phyloP scores from a whole-genome alignment of 768 basidiomycete species.

The Boletus rubroflammeus region DNA sequence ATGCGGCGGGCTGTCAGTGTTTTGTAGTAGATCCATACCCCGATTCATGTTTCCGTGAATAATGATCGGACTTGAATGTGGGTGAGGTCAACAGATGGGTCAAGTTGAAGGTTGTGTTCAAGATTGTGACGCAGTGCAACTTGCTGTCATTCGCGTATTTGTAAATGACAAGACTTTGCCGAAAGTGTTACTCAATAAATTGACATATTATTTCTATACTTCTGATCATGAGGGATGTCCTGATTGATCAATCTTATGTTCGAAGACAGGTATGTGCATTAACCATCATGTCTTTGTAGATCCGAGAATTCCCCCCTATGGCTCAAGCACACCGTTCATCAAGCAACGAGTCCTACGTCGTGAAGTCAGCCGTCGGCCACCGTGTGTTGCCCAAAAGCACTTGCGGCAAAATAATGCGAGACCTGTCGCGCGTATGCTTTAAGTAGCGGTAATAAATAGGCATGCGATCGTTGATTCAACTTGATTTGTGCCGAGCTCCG shows the following conservation, averaged over 20 bases:
- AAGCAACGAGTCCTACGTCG: background rate
- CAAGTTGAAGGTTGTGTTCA: background rate
- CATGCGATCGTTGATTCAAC: background rate
- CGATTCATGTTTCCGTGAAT: constrained; percentile 7
- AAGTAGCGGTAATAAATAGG: background rate
- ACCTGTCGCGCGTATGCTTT: background rate
- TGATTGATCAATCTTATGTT: background rate
- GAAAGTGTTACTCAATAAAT: background rate
- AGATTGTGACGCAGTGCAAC: background rate
- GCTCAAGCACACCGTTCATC: no score
- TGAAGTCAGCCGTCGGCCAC: background rate
- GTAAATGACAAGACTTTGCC: background rate
- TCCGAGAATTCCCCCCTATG: background rate
- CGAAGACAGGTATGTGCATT: background rate
- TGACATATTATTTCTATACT: background rate
- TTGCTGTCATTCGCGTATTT: background rate
- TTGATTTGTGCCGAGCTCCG: background rate
- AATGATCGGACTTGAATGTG: background rate
- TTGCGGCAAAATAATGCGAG: background rate
- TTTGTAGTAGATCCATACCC: constrained; percentile 1
- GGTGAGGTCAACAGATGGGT: background rate
- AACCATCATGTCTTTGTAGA: background rate
- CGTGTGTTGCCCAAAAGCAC: background rate
- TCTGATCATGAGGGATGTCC: background rate
- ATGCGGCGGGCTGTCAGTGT: no score